These are phyloP conservation scores for Scortechinia acanthostroma DNA, from an alignment of 2,329 filamentous ascomycete genomes.

Conservation along the genomic window DNA sequence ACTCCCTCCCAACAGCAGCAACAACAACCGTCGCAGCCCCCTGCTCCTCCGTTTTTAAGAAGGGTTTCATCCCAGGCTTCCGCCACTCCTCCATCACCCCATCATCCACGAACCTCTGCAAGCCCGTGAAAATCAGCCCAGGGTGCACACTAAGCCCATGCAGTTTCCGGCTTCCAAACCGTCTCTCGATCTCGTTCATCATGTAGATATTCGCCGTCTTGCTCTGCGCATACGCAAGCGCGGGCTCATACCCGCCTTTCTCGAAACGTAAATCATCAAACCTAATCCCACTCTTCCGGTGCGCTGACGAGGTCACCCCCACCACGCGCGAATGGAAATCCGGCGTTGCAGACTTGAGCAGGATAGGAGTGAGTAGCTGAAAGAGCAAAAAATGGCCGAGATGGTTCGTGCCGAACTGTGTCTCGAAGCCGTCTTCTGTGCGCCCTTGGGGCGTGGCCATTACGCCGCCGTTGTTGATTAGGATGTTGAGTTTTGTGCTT, in stretches of 20 bases:
- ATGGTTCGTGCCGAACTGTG: slow-evolving; percentile 10
- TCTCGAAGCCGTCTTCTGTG: slow-evolving; percentile 8
- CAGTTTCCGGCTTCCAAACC: slow-evolving; percentile 25
- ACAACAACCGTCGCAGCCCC: slow-evolving; percentile 27
- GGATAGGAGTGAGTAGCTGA: slow-evolving; percentile 26
- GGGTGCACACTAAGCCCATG: slow-evolving; percentile 31
- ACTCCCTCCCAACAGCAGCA: slow-evolving; percentile 20
- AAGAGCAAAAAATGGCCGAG: slow-evolving; percentile 22
- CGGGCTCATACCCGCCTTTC: slow-evolving; percentile 20
- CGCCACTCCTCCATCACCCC: slow-evolving; percentile 10
- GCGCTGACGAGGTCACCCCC: slow-evolving; percentile 24
- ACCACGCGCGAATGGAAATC: slow-evolving; percentile 29
- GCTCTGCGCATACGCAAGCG: slow-evolving; percentile 26
- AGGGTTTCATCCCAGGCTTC: slow-evolving; percentile 6
- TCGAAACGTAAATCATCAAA: slow-evolving; percentile 22
- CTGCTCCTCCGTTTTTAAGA: slow-evolving; percentile 20
- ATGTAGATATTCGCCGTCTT: slow-evolving; percentile 37
- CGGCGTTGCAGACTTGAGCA: slow-evolving; percentile 23
- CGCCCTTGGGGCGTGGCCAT: slow-evolving; percentile 4
- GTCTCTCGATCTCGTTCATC: slow-evolving; percentile 34
- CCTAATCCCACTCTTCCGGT: slow-evolving; percentile 13
- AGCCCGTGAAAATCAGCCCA: slow-evolving; percentile 24
- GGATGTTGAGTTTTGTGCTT: slow-evolving; percentile 3
- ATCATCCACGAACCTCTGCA: slow-evolving; percentile 10
- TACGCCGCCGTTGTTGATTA: slow-evolving; percentile 6